Evolutionary conservation across 305 asterid genomes (phyloP), one percentile per base, ranked within the genome.

Genomic region (Fraxinus ornus): DNA sequence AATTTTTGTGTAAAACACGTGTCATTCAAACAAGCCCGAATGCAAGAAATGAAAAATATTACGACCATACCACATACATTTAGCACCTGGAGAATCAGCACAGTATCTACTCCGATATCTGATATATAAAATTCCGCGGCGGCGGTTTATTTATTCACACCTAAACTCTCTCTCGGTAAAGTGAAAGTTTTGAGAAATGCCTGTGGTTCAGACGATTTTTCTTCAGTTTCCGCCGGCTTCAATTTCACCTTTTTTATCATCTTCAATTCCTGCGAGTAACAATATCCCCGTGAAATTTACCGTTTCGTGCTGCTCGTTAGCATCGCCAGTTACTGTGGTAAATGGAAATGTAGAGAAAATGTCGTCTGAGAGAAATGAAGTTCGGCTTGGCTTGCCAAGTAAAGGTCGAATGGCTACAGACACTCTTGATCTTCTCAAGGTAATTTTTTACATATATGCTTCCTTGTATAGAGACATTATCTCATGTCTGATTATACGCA

Each of bases 371-470:
- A 86, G 94, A 76, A 77, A 28, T 55, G 88, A 84, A 77, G 81
- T 91, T 85, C 89, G 94, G 4, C 84, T 91, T 52, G 94, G 94
- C 33, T 85, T 91, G 88, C 94, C 94, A n/a, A 91, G 94, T 81
- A 91, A 91, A 88, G 94, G 94, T 35, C 86, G 94, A 64, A 88
- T 91, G 94, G 94, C 94, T 3, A 19, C 85, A 33, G 94, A 91
- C 28, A 83, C 94, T 68, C 89, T 91, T 33, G 91, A 91, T 81
- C 90, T 91, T 79, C 91, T 91, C 57, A 89, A 87, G 90, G 94
- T 91, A 78, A 8, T 21, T 35, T 57, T 74, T 68, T 15, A n/a
- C 68, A 64, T 24, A 10, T 26, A 24, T 9, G 35, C 35, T 64
- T 24, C 35, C 35, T 1, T 64, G 6, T 9, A 60, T 55, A 55